These are phyloP conservation scores for Peltaster fructicola DNA, from an alignment of 2,329 filamentous ascomycete genomes.

Conservation along the genomic window DNA sequence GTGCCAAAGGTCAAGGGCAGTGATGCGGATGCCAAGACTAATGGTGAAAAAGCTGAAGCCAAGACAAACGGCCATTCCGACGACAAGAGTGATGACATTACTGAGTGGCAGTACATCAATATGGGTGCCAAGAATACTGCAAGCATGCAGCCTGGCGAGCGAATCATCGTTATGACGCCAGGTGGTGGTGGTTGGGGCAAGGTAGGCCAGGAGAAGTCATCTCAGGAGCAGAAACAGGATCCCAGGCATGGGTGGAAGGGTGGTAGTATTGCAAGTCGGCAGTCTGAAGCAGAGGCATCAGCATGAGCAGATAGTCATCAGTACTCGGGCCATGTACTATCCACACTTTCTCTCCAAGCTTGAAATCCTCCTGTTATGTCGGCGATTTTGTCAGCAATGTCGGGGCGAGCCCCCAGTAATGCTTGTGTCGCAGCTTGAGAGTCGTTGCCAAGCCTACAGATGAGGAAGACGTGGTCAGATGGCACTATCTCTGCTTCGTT, in stretches of 20 bases:
- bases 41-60: slow-evolving; percentile 1
- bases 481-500: slow-evolving; percentile 1
- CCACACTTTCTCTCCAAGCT: slow-evolving; percentile 55
- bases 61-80: slow-evolving; percentile 2
- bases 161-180: slow-evolving; percentile 61
- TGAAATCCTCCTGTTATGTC: slow-evolving; percentile 53
- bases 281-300: slow-evolving; percentile 33
- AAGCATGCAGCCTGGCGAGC: slow-evolving; percentile 55
- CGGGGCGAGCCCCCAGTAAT: slow-evolving; percentile 44
- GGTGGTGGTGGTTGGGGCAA: slow-evolving; percentile 64
- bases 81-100: slow-evolving; percentile 8
- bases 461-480: slow-evolving; percentile 26
- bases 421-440: slow-evolving; percentile 53
- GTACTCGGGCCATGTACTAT: slow-evolving; percentile 40
- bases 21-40: slow-evolving; percentile 12
- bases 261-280: slow-evolving; percentile 38
- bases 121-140: slow-evolving; percentile 67
- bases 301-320: slow-evolving; percentile 20
- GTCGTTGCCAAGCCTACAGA: slow-evolving; percentile 63
- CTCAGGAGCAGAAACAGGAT: slow-evolving; percentile 31
- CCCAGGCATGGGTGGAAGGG: slow-evolving; percentile 41
- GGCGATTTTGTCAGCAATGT: slow-evolving; percentile 36
- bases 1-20: slow-evolving; percentile 27
- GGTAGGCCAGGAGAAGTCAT: slow-evolving; percentile 36
- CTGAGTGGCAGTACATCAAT: slow-evolving; percentile 43